Base-by-base conservation (phyloP, 495 filamentous ascomycete species). In the Talaromyces wortmannii region DNA sequence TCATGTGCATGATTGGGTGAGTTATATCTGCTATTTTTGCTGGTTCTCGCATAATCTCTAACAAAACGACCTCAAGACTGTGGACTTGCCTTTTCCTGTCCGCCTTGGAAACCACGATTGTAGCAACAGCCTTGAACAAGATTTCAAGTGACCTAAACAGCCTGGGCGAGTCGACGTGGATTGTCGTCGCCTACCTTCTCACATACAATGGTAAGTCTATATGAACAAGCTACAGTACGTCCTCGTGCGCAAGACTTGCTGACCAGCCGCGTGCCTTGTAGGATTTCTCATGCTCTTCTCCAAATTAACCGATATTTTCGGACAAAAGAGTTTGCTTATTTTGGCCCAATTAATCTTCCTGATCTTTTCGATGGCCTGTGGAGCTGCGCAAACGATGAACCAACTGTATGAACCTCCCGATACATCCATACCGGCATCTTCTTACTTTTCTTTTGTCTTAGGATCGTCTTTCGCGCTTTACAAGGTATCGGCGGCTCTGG, bases 101-200 rank as follows among this genome's bases (percentile, higher is more conserved):
- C 6, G 77, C 72, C 15, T 61, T 84, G 5, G 83, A 86, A 56
- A 74, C 57, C 31, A 79, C 76, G 4, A 84, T 85, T 48, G 78
- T 85, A 13, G 78, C 76, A 31, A 85, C 82, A 0, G 74, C 82
- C 0, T 65, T 84, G 7, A 70, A 82, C 15, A 75, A 74, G n/a
- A 80, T 84, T 42, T 77, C 72, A 0, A 63, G 74, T 47, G 75
- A 81, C 17, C 67, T 83, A 11, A 57, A 68, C 0, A 67, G 77
- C 44, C 76, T 74, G 44, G 61, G 69, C 11, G 66, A 80, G 56
- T 68, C 66, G 3, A 70, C 72, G 7, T 83, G 78, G 80, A 66
- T 84, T 11, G 71, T 80, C 23, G 77, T 75, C n/a, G 62, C 72
- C 3, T 84, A 82, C 53, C 65, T 82, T 6, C 59, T 83, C 10